A percentile compares a stretch with the other conserved stretches of the same genome.
Evolutionary conservation across 1,284 basidiomycete species (phyloP).

Genomic region (Ustilago cynodontis): DNA sequence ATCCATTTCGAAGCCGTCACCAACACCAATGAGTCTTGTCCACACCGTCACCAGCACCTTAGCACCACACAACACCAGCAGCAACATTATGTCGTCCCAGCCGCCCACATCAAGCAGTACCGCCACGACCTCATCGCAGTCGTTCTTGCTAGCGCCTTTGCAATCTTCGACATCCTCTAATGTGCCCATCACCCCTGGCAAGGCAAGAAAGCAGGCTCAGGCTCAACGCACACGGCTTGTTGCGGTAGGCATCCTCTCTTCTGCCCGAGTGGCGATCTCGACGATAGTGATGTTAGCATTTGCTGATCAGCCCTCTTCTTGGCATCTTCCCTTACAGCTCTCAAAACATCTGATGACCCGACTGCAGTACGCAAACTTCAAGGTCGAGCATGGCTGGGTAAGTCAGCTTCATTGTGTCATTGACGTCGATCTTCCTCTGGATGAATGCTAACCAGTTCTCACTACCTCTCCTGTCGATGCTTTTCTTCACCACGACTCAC

Average conservation of each 20-base stretch:
- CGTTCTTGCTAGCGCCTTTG: slow-evolving; percentile 39
- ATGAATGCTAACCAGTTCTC: slow-evolving; percentile 11
- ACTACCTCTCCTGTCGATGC: neutral
- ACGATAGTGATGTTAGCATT: neutral
- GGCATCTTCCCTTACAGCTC: slow-evolving; percentile 28
- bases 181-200: slow-evolving; percentile 44
- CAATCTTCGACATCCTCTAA: slow-evolving; percentile 36
- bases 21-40: slow-evolving; percentile 20
- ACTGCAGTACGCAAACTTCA: slow-evolving; percentile 66
- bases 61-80: slow-evolving; percentile 10
- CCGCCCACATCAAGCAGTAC: slow-evolving; percentile 14
- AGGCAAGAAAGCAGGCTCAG: slow-evolving; percentile 49
- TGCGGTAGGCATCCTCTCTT: slow-evolving; percentile 32
- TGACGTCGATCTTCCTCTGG: neutral
- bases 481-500: neutral
- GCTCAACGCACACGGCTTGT: slow-evolving; percentile 49
- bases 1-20: neutral
- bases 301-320: neutral
- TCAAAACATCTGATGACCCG: slow-evolving; percentile 59
- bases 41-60: slow-evolving; percentile 18
- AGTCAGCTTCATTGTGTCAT: slow-evolving; percentile 11
- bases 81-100: slow-evolving; percentile 46
- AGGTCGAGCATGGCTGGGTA: slow-evolving; percentile 68
- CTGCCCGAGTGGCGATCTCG: neutral
- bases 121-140: slow-evolving; percentile 32